These are phyloP conservation scores for Fusarium gaditjirri DNA, from an alignment of 2,329 filamentous ascomycete species.

Conservation along the genomic window DNA sequence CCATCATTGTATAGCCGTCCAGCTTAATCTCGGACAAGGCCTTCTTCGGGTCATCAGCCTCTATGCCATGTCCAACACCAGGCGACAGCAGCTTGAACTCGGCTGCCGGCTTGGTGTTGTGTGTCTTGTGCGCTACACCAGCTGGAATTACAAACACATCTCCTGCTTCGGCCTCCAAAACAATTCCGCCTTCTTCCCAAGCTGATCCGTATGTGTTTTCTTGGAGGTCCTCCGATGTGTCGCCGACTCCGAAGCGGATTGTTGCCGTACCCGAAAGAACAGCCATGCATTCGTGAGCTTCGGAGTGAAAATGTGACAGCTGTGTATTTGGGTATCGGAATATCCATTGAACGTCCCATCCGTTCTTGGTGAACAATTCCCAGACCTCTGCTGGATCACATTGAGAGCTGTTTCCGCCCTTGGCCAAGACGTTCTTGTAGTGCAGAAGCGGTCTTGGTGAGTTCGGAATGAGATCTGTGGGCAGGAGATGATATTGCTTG, in stretches of 20 bases:
- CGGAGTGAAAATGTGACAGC: slow-evolving; percentile 66
- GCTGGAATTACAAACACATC: slow-evolving; percentile 70
- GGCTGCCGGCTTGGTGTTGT: slow-evolving; percentile 52
- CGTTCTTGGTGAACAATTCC: slow-evolving; percentile 57
- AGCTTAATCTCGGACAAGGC: slow-evolving; percentile 52
- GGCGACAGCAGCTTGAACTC: slow-evolving; percentile 54
- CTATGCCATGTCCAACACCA: slow-evolving; percentile 52
- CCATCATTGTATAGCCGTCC: slow-evolving; percentile 52
- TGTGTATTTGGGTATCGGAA: slow-evolving; percentile 66
- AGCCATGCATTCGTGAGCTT: slow-evolving; percentile 67
- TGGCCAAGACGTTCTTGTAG: slow-evolving; percentile 50
- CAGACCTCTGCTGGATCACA: slow-evolving; percentile 52
- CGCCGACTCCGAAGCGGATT: slow-evolving; percentile 66
- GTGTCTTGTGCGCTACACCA: slow-evolving; percentile 66
- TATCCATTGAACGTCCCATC: slow-evolving; percentile 66
- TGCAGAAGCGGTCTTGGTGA: slow-evolving; percentile 64
- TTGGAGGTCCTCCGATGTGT: slow-evolving; percentile 54
- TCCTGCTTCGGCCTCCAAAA: slow-evolving; percentile 59
- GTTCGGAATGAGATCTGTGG: slow-evolving; percentile 60
- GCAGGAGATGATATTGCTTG: slow-evolving; percentile 53
- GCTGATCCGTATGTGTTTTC: slow-evolving; percentile 52
- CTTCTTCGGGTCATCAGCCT: slow-evolving; percentile 48
- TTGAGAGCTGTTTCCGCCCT: neutral
- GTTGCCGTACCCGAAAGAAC: slow-evolving; percentile 63
- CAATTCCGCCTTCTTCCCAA: slow-evolving; percentile 60